phyloP scores from a whole-genome alignment of 225 moss, liverwort and hornwort species.

The Ulota crispa region DNA sequence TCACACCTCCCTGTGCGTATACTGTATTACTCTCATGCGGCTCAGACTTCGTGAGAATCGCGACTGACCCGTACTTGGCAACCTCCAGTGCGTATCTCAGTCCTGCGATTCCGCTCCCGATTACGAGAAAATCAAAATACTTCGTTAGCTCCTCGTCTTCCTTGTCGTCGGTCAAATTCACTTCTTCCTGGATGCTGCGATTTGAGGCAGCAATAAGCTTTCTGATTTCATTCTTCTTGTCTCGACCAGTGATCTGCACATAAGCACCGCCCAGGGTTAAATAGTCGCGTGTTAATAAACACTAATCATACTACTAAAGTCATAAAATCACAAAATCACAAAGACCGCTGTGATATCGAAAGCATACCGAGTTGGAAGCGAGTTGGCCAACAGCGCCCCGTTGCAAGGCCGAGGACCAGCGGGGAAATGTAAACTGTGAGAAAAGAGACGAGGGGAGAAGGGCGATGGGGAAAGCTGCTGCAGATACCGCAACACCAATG shows the following conservation, averaged over 20 bases:
- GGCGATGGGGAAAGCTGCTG: too few relatives aligned
- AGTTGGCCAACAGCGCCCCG: too few relatives aligned
- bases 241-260: slow-evolving; percentile 36
- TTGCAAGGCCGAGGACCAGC: too few relatives aligned
- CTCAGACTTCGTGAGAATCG: slow-evolving; percentile 95
- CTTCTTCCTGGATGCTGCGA: slow-evolving; percentile 40
- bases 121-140: slow-evolving; percentile 88
- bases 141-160: slow-evolving; percentile 50
- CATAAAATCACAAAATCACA: too few relatives aligned
- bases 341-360: too few relatives aligned
- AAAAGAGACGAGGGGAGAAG: too few relatives aligned
- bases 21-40: slow-evolving; percentile 96
- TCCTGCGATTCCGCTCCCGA: slow-evolving; percentile 96
- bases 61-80: slow-evolving; percentile 90
- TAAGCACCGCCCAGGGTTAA: neutral
- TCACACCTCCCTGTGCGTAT: slow-evolving; percentile 97
- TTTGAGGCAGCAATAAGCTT: slow-evolving; percentile 43
- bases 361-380: too few relatives aligned
- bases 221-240: slow-evolving; percentile 41
- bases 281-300: neutral
- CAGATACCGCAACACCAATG: too few relatives aligned
- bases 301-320: neutral
- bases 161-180: slow-evolving; percentile 17
- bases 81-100: slow-evolving; percentile 93
- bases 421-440: too few relatives aligned